These are phyloP conservation scores for Citeromyces siamensis DNA, from an alignment of 1,139 yeast species.

Conservation along the genomic window DNA sequence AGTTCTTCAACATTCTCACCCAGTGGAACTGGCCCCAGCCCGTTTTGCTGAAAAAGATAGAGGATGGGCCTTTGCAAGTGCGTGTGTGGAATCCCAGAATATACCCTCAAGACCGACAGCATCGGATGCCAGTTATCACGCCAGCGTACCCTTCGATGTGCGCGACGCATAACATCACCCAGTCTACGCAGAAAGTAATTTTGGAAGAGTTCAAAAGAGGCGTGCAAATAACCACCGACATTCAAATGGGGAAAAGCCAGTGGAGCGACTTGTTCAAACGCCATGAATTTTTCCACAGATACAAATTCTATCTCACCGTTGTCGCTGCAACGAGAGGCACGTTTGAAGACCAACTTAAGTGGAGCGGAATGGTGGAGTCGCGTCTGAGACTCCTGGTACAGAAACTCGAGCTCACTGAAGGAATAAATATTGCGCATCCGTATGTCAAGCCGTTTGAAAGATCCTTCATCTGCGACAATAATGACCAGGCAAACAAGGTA, in stretches of 20 bases:
- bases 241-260: conserved; percentile 42
- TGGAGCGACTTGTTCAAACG: conserved; percentile 73
- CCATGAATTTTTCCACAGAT: conserved; percentile 71
- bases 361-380: conserved; percentile 91
- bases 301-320: conserved; percentile 78
- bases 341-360: conserved; percentile 73
- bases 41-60: conserved; percentile 79
- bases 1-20: conserved; percentile 74
- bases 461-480: conserved; percentile 37
- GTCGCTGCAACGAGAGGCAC: conserved; percentile 64
- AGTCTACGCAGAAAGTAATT: conserved; percentile 76
- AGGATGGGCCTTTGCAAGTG: conserved; percentile 94
- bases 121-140: conserved; percentile 96
- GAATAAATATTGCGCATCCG: conserved; percentile 81
- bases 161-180: conserved; percentile 91
- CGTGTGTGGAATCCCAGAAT: conserved; percentile 95
- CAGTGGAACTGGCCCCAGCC: conserved; percentile 99
- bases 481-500: conserved; percentile 21
- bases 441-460: conserved; percentile 67
- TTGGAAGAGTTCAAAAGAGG: conserved; percentile 70
- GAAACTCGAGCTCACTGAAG: conserved; percentile 66
- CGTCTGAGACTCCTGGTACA: conserved; percentile 70
- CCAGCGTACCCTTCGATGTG: conserved; percentile 99
- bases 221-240: conserved; percentile 54
- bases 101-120: conserved; percentile 79